Base-by-base conservation (phyloP, 306 rosid species). In the Purshia tridentata region DNA sequence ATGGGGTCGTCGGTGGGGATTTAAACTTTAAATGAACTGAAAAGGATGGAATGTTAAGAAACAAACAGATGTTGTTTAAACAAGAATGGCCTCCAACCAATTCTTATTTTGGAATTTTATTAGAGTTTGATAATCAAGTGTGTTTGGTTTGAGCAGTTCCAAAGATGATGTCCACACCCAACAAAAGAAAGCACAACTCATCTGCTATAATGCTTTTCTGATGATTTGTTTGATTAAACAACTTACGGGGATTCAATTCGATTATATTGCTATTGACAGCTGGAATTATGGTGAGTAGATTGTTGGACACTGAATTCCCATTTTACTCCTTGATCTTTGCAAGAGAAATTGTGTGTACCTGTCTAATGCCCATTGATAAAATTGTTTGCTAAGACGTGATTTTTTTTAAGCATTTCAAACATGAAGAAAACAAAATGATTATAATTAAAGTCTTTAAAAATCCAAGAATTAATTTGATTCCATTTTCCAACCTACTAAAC, bases 11-110 rank as follows among this genome's bases (percentile, higher is more conserved):
- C 72, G 78, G 72, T 37, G 69, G 57, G 65, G 59, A 69, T 74
- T 61, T 19, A 37, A 65, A 51, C 69, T 57, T 62, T 54, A 35
- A 72, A 67, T 65, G 54, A 16, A 76, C 18, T 59, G 77, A 69
- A 72, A 76, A 72, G 2, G 75, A 84, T 77, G 48, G 78, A 80
- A 67, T 80, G 76, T 76, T 61, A 46, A 59, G 35, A 72, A 62
- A 47, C 72, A 67, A 19, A 63, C 3, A 56, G 15, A 72, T 50
- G 9, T 60, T 70, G 41, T 6, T 46, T n/a, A 77, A 68, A 57
- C 46, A 74, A 15, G 51, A 41, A 13, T 18, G 62, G 64, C 72
- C 41, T 62, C 35, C 35, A 29, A 29, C 2, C 35, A 2, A 56
- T 18, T 74, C 69, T 69, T 68, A 61, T 69, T 72, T 81, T 74